These are phyloP conservation scores for Monilinia laxa DNA, from an alignment of 2,329 filamentous ascomycete species.

Conservation along the genomic window DNA sequence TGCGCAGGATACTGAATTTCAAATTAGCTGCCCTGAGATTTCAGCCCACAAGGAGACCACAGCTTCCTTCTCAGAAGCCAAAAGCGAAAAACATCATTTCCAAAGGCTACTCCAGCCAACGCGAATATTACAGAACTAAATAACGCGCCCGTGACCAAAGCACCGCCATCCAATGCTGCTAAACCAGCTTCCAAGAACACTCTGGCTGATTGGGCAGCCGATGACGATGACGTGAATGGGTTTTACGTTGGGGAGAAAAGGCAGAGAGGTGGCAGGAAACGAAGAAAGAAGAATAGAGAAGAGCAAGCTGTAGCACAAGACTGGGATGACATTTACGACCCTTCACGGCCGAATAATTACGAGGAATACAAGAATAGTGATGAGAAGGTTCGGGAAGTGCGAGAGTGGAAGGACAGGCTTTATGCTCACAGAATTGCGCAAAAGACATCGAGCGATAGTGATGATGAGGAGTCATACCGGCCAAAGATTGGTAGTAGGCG, in stretches of 20 bases:
- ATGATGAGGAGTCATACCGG: conserved; percentile 46
- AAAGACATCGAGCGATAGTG: conserved; percentile 48
- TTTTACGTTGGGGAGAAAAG: conserved; percentile 63
- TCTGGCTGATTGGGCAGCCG: conserved; percentile 77
- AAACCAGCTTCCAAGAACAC: conserved; percentile 60
- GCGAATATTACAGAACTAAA: conserved; percentile 32
- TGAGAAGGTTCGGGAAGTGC: conserved; percentile 74
- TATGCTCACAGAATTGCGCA: conserved; percentile 65
- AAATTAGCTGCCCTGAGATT: conserved; percentile 68
- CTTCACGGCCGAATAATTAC: conserved; percentile 75
- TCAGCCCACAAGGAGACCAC: conserved; percentile 79
- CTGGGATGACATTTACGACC: conserved; percentile 92
- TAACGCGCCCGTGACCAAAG: conserved; percentile 36
- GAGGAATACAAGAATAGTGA: conserved; percentile 83
- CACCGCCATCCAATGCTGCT: conserved; percentile 39
- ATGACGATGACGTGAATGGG: conserved; percentile 74
- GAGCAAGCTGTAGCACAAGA: conserved; percentile 62
- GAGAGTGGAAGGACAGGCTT: conserved; percentile 81
- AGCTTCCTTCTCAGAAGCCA: conserved; percentile 56
- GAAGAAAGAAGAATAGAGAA: conserved; percentile 70
- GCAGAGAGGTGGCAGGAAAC: conserved; percentile 64
- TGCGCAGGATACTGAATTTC: conserved; percentile 47
- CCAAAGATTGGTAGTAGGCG: conserved; percentile 48
- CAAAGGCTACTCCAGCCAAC: conserved; percentile 44
- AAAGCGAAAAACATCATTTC: conserved; percentile 65